These are phyloP conservation scores for Mucor plumbeus DNA, from an alignment of 371 early-diverging fungal species.

Conservation along the genomic window DNA sequence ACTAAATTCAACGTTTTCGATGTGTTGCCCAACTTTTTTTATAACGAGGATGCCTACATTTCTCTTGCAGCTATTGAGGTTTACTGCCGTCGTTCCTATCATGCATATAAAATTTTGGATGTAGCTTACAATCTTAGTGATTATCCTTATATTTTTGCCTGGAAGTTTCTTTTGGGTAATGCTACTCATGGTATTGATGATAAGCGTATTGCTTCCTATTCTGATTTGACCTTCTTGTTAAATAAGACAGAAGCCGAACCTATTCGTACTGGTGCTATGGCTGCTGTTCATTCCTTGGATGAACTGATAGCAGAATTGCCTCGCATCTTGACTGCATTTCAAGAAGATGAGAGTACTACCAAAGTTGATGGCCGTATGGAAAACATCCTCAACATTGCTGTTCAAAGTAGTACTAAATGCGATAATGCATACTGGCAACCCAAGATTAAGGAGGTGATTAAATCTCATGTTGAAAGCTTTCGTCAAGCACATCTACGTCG, in stretches of 20 bases:
- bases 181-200: slow-evolving; percentile 50
- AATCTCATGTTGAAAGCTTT: slow-evolving; percentile 60
- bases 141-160: slow-evolving; percentile 74
- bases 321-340: slow-evolving; percentile 60
- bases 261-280: slow-evolving; percentile 74
- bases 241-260: slow-evolving; percentile 70
- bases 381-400: slow-evolving; percentile 85
- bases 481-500: slow-evolving; percentile 85
- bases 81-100: slow-evolving; percentile 95
- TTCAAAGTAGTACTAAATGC: slow-evolving; percentile 60
- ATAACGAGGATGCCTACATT: slow-evolving; percentile 78
- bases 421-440: slow-evolving; percentile 73
- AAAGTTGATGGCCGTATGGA: slow-evolving; percentile 49
- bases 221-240: slow-evolving; percentile 73
- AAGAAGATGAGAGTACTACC: slow-evolving; percentile 36
- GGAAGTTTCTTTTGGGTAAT: slow-evolving; percentile 80
- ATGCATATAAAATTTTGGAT: slow-evolving; percentile 90
- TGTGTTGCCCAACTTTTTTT: slow-evolving; percentile 94
- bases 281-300: slow-evolving; percentile 58
- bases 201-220: slow-evolving; percentile 77
- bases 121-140: slow-evolving; percentile 78
- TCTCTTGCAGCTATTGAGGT: slow-evolving; percentile 92
- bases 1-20: slow-evolving; percentile 96
- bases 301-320: slow-evolving; percentile 59
- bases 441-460: slow-evolving; percentile 63